These are phyloP conservation scores for Exophiala sp. DNA, from an alignment of 2,329 filamentous ascomycete species.

Conservation along the genomic window DNA sequence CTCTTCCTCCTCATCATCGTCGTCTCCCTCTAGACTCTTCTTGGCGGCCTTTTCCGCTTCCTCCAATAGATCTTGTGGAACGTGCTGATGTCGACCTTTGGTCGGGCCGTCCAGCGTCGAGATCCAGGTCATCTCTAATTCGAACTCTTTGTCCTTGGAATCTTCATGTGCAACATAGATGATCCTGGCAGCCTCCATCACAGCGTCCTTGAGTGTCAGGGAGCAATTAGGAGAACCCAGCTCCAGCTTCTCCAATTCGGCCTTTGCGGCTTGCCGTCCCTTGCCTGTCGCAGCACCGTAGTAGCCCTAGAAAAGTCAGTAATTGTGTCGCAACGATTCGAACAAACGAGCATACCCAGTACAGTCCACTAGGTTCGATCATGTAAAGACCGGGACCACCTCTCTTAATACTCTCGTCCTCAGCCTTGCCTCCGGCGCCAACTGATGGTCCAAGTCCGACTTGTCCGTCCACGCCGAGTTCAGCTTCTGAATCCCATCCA, in stretches of 20 bases:
- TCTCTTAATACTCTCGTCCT: constrained; percentile 55
- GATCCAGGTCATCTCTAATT: constrained; percentile 99
- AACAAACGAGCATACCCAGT: constrained; percentile 60
- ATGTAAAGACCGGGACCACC: constrained; percentile 95
- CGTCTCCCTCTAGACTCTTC: constrained; percentile 79
- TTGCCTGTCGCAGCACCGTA: constrained; percentile 97
- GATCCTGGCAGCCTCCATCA: constrained; percentile 94
- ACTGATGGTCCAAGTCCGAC: constrained; percentile 73
- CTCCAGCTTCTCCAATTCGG: constrained; percentile 96
- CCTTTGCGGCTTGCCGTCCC: constrained; percentile 92
- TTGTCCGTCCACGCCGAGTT: constrained; percentile 80
- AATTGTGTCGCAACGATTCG: background rate
- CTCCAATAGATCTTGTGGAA: constrained; percentile 81
- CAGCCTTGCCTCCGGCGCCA: constrained; percentile 77
- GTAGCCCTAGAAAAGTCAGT: constrained; percentile 59
- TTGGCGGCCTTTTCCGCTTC: constrained; percentile 91
- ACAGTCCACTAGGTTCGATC: constrained; percentile 94
- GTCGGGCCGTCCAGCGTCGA: constrained; percentile 78
- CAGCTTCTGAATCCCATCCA: constrained; percentile 85
- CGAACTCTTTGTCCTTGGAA: constrained; percentile 99
- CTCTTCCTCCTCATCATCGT: constrained; percentile 76
- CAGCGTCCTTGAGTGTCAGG: constrained; percentile 77
- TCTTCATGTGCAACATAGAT: constrained; percentile 98
- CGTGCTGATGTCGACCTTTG: constrained; percentile 86
- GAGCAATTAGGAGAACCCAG: constrained; percentile 59